Evolutionary conservation across 2,329 filamentous ascomycete genomes (phyloP), one percentile per base, ranked within the genome.

Genomic region (Fusarium sp.): DNA sequence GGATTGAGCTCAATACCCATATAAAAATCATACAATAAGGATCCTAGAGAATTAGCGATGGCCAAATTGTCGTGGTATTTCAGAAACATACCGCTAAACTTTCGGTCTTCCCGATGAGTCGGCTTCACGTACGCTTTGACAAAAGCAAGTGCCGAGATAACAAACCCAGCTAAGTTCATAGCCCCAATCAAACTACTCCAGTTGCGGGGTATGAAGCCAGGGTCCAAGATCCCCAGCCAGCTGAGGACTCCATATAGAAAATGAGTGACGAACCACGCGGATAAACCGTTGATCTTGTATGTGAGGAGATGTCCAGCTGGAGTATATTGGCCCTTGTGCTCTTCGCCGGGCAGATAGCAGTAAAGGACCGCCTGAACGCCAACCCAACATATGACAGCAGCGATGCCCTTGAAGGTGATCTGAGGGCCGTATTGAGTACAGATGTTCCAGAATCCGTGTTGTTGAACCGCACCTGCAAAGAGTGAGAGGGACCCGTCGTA

Each of bases 1-100:
- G 83, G 82, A 48, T 85, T 84, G 6, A 85, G 58, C 66, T 85
- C 83, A 28, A 84, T 78, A 1, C 83, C 83, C 79, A 83, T 83
- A 54, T 80, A 84, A 50, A 84, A 77, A 60, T 85, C 83, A 42
- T 83, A 83, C 0, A 82, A 46, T 2, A 72, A 67, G 4, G 78
- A 82, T 22, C 77, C 81, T 81, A 14, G 6, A 6, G 4, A 13
- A 22, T 71, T 42, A 69, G 52, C n/a, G 1, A 20, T 5, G 6
- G 11, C 13, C 10, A 5, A 28, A 7, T 36, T 36, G 3, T 3
- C 7, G n/a, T 13, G 9, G 3, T 5, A 39, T n/a, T n/a, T 18
- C 11, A 46, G 24, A 7, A 22, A 70, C 74, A 18, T 50, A 78
- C 78, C 79, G 70, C 80, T 82, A 48, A 83, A 83, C 53, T 82